Base-by-base conservation (phyloP, 129 eudicot genomes). In the Flaveria sonorensis region DNA sequence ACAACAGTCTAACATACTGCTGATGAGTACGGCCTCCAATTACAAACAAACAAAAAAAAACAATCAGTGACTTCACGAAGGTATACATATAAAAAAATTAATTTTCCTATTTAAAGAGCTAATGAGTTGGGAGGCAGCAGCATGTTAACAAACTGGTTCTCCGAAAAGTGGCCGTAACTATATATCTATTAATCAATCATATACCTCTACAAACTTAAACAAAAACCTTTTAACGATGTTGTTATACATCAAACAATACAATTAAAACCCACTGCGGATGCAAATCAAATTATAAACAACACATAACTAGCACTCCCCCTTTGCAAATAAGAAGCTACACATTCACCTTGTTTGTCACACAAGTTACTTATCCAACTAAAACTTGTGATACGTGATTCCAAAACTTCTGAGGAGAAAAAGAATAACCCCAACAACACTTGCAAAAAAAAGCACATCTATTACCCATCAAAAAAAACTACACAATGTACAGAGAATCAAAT, bases 41-140 rank as follows among this genome's bases (percentile, higher is more conserved):
- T 64, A 24, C 11, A 63, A 15, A 30, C 6, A 64, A 15, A 32
- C 1, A 52, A n/a, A 42, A 42, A 42, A 21, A 10, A 32, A 28
- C 18, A 20, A 7, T 20, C 52, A 72, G 20, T 72, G 20, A 7
- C 64, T 51, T n/a, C 48, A 52, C 1, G 18, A 0, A 71, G 53
- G 48, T 16, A 46, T 16, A 30, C 45, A 63, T 1, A 15, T 7
- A 51, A n/a, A 51, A 50, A 52, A 32, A 26, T 2, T 1, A 51
- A 52, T 1, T 13, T 16, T 71, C 50, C 47, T 52, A 48, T 50
- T 71, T 32, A 52, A 32, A 51, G 2, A 18, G 46, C 65, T 10
- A 51, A 71, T 28, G 64, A 71, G 76, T 71, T 71, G 47, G 16
- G 40, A 36, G 68, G 14, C 14, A 55, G 67, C 77, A 73, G 77